Base-by-base conservation (phyloP, 257 asterid species). In the Leptodermis oblonga region DNA sequence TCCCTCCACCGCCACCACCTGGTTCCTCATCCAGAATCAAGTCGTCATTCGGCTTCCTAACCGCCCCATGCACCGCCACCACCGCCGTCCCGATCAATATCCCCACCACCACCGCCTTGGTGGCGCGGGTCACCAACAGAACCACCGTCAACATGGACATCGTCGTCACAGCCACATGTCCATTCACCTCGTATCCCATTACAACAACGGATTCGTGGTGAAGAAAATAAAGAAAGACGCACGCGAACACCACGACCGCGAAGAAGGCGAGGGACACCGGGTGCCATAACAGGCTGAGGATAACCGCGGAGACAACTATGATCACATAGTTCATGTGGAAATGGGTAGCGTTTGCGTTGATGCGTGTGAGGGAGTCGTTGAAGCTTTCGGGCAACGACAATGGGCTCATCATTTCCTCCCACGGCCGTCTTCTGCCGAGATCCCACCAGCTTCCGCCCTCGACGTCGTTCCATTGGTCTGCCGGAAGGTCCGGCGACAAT, bases 151-250 rank as follows among this genome's bases (percentile, higher is more conserved):
- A 42, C 1, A 83, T 52, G 2, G 85, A 75, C 20, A 86, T 54
- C 5, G 54, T 46, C 22, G 65, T 74, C 37, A 81, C 36, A 23
- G 80, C 78, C 55, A 82, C 63, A 4, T 74, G 76, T 20, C 78
- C 83, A 1, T 76, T 77, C 74, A 86, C 84, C 28, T 18, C 70
- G 12, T 65, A 70, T 12, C 83, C 84, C 17, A 73, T 71, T 0
- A 86, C 0, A 4, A 70, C 63, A 5, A 83, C 8, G 7, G 84
- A 83, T 1, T 73, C 76, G 1, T 76, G 78, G 0, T 82, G 81
- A 7, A 86, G 80, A 62, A 81, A 78, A 74, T 81, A 83, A 4
- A 85, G 70, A 11, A 69, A 86, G 8, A 81, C 46, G 87, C 88
- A 86, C 0, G 76, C 77, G 22, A 39, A 53, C 70, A 66, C 59